These are phyloP conservation scores for Colletotrichum godetiae DNA, from an alignment of 2,329 filamentous ascomycete species.

Conservation along the genomic window DNA sequence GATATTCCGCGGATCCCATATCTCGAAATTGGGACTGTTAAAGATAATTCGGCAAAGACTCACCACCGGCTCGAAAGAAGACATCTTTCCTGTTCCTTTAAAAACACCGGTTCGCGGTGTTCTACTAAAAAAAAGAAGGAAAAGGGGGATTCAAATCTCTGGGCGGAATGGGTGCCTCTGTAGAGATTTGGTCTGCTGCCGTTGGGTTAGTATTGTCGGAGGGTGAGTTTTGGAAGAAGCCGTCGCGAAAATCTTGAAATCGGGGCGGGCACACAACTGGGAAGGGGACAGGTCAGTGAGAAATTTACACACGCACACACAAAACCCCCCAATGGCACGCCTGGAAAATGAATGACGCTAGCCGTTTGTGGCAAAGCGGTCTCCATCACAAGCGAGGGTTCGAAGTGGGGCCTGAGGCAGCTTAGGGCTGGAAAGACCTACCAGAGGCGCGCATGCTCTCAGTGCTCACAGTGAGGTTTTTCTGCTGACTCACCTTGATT, in stretches of 20 bases:
- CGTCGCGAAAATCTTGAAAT: conserved; percentile 37
- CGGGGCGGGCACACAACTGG: conserved; percentile 16
- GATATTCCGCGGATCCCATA: neutral
- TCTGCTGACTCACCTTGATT: conserved; percentile 6
- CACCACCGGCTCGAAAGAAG: conserved; percentile 77
- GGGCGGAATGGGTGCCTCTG: conserved; percentile 34
- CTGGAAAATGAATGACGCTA: conserved; percentile 41
- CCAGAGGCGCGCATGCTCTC: conserved; percentile 1
- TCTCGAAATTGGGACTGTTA: neutral
- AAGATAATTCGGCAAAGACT: conserved; percentile 51
- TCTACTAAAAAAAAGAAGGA: conserved; percentile 34
- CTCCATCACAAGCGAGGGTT: conserved; percentile 50
- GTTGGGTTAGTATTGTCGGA: conserved; percentile 39
- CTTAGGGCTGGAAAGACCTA: conserved; percentile 57
- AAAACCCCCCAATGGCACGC: conserved; percentile 38
- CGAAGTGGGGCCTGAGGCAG: conserved; percentile 40
- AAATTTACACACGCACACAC: conserved; percentile 38
- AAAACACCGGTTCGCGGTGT: conserved; percentile 39
- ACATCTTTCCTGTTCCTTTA: conserved; percentile 65
- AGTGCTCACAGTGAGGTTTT: neutral
- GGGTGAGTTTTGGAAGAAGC: conserved; percentile 34
- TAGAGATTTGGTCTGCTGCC: conserved; percentile 37
- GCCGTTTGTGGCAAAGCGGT: conserved; percentile 44
- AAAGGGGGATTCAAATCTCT: conserved; percentile 38
- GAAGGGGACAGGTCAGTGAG: conserved; percentile 29